Evolutionary conservation across 257 asterid species (phyloP).

Genomic region (Osmanthus fragrans): DNA sequence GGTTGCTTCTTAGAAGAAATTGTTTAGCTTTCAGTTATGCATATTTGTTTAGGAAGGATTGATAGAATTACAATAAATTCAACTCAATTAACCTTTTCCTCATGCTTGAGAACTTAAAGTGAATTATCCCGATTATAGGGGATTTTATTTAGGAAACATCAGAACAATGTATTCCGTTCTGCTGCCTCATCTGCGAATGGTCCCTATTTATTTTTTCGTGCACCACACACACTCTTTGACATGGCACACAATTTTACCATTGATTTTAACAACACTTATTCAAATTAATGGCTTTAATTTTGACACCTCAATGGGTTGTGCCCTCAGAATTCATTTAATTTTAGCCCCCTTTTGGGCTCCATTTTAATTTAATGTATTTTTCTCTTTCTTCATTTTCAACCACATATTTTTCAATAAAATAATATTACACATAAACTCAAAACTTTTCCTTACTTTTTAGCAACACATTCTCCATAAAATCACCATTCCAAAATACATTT

Average conservation of each 20-base stretch:
- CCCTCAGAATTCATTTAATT: too few relatives aligned
- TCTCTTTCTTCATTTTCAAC: too few relatives aligned
- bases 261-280: too few relatives aligned
- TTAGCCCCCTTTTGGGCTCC: too few relatives aligned
- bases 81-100: not conserved
- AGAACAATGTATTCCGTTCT: not conserved
- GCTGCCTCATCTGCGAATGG: not conserved
- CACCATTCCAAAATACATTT: too few relatives aligned
- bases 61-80: not conserved
- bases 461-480: too few relatives aligned
- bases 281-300: too few relatives aligned
- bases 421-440: too few relatives aligned
- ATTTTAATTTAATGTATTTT: too few relatives aligned
- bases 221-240: not conserved
- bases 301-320: not conserved
- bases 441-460: too few relatives aligned
- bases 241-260: too few relatives aligned
- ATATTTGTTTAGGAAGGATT: not conserved
- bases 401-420: too few relatives aligned
- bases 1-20: conserved; percentile 12
- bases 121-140: not conserved
- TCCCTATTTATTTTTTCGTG: not conserved
- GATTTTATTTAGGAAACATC: not conserved
- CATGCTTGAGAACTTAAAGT: not conserved
- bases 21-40: not conserved